These are phyloP conservation scores for Pythium sukuiense DNA, from an alignment of 352 stramenopile species.

Conservation along the genomic window DNA sequence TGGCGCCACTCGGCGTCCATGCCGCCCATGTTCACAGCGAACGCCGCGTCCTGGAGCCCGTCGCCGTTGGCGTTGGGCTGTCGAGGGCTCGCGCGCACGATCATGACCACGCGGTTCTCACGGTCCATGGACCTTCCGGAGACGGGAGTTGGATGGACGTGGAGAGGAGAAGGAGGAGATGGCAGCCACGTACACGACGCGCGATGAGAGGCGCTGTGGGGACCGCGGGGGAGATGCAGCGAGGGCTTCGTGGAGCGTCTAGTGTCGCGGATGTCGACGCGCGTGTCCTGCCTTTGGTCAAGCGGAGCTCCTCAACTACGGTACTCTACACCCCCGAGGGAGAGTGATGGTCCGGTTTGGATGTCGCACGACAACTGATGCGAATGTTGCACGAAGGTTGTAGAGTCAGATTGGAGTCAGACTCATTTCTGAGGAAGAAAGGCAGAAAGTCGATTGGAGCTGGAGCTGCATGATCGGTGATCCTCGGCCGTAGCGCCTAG, in stretches of 20 bases:
- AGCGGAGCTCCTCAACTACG: constrained; percentile 1
- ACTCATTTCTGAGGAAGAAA: background rate
- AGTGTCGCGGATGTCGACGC: background rate
- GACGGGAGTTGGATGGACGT: background rate
- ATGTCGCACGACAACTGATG: constrained; percentile 18
- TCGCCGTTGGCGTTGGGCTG: constrained; percentile 29
- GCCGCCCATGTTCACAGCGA: constrained; percentile 64
- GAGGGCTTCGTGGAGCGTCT: background rate
- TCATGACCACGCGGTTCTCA: constrained; percentile 70
- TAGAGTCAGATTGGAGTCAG: background rate
- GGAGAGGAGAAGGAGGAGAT: constrained; percentile 1
- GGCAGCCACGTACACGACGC: background rate
- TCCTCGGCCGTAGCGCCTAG: too few species aligned
- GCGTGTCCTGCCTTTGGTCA: background rate
- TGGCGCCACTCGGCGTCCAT: constrained; percentile 80
- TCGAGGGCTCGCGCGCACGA: constrained; percentile 69
- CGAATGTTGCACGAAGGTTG: constrained; percentile 17
- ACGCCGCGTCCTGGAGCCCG: constrained; percentile 24
- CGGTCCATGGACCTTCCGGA: constrained; percentile 22
- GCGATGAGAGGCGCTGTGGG: background rate
- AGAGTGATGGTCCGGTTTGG: constrained; percentile 22
- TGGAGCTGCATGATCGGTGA: too few species aligned
- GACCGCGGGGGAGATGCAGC: background rate
- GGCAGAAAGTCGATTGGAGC: background rate
- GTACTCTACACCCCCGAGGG: background rate